Conservation (phyloP, 73 alveolate species). For the Paramecium octaurelia region DNA sequence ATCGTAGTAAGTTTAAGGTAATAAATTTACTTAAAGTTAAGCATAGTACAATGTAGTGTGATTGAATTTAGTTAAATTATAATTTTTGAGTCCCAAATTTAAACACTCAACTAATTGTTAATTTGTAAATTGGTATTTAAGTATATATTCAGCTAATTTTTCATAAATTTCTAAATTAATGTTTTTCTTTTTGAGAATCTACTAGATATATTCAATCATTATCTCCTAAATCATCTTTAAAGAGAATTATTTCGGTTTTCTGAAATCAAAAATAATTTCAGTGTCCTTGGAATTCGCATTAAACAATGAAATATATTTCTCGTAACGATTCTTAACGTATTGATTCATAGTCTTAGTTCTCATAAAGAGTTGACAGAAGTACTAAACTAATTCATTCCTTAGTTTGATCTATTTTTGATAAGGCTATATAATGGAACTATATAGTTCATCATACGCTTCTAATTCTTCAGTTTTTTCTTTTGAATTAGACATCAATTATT, state of each 20-base stretch:
- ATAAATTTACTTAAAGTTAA: not conserved
- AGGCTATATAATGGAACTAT: not conserved
- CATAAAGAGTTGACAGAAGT: not conserved
- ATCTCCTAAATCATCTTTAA: not conserved
- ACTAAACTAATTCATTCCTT: not conserved
- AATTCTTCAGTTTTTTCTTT: not conserved
- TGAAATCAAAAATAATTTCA: not conserved
- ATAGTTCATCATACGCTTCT: not conserved
- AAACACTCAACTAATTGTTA: not conserved
- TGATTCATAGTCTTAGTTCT: not conserved
- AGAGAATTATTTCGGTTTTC: not conserved
- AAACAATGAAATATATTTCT: not conserved
- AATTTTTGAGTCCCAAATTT: not conserved
- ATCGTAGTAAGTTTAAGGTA: not conserved
- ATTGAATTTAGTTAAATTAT: not conserved
- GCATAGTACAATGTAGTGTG: not conserved
- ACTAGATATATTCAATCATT: not conserved
- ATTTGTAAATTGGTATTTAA: not conserved
- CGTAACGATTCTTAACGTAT: not conserved
- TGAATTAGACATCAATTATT: not conserved
- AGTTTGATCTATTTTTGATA: not conserved
- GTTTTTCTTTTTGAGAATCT: not conserved
- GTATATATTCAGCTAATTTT: not conserved
- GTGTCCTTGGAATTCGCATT: not conserved
- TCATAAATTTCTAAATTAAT: not conserved